phyloP scores from a whole-genome alignment of 257 asterid genomes.

The Forsythia suspensa region DNA sequence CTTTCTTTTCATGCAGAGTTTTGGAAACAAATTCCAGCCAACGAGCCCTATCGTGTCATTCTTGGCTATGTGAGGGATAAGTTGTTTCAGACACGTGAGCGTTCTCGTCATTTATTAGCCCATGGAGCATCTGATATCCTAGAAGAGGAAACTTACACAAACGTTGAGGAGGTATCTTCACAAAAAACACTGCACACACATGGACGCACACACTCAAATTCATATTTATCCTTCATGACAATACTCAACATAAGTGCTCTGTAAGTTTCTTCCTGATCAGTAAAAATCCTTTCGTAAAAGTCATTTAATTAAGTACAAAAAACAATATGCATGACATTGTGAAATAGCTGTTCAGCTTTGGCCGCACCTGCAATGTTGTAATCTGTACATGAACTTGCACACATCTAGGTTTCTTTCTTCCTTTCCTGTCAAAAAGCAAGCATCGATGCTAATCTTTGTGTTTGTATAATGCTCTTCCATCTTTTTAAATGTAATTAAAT shows the following conservation, averaged over 20 bases:
- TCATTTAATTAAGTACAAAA: too few relatives aligned
- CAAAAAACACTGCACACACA: neutral
- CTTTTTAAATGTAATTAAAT: neutral
- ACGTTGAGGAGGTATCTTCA: conserved; percentile 44
- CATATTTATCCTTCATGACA: neutral
- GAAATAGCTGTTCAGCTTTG: too few relatives aligned
- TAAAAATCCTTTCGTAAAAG: neutral
- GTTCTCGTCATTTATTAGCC: conserved; percentile 56
- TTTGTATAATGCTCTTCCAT: neutral
- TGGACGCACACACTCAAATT: too few relatives aligned
- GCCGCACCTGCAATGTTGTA: neutral
- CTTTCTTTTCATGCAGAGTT: conserved; percentile 40
- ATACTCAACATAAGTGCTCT: neutral
- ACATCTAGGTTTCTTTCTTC: neutral
- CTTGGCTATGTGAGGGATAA: conserved; percentile 66
- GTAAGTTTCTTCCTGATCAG: neutral
- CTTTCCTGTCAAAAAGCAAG: neutral
- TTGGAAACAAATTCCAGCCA: conserved; percentile 56
- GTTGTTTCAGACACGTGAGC: conserved; percentile 61
- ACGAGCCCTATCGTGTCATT: conserved; percentile 62
- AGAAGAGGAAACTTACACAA: conserved; percentile 56
- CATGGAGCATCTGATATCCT: conserved; percentile 50
- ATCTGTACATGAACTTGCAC: neutral
- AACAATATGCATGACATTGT: neutral
- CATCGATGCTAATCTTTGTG: neutral